Base-by-base conservation (phyloP, 2,329 filamentous ascomycete genomes). In the Ceratocystis eucalypticola region DNA sequence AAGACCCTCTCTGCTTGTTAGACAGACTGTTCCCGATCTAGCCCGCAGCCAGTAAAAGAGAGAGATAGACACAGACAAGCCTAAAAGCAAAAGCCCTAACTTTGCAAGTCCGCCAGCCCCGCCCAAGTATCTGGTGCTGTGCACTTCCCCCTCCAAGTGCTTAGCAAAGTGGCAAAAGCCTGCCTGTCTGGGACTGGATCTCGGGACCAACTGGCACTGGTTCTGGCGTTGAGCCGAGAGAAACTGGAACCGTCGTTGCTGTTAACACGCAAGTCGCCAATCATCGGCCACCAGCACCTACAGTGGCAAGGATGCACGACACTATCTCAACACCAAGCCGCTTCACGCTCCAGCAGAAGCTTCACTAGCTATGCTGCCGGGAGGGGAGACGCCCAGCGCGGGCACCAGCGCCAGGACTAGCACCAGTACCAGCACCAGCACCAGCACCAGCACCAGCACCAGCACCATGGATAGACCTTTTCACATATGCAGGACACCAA, bases 1-100 rank as follows among this genome's bases (percentile, higher is more conserved):
- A 57, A 57, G 22, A 30, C 53, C 53, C 53, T 57, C 22, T 57
- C 12, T 57, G n/a, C 53, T 33, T 57, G 53, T 57, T 57, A 57
- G 30, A 30, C 53, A 15, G 25, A 25, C 50, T 25, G 25, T 55
- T 25, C 20, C 25, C 48, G 17, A 25, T 53, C 48, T n/a, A 20
- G n/a, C 48, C 22, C 22, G n/a, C 22, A 53, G 48, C 22, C 37
- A 41, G 37, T 41, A 15, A 41, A 22, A 48, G 46, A 4, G 17
- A 20, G 17, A 48, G 46, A 7, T 22, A 20, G 20, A 20, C n/a
- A 20, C 46, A 22, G 20, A n/a, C n/a, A 48, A 48, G 46, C n/a
- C 37, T 41, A 41, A 41, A 48, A 48, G 46, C 46, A 48, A 41
- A 41, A 41, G 37, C 10, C 37, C 37, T 5, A 41, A 41, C 37